Evolutionary conservation across 768 basidiomycete genomes (phyloP), one percentile per base, ranked within the genome.

Genomic region (Leccinum subgranulosum): DNA sequence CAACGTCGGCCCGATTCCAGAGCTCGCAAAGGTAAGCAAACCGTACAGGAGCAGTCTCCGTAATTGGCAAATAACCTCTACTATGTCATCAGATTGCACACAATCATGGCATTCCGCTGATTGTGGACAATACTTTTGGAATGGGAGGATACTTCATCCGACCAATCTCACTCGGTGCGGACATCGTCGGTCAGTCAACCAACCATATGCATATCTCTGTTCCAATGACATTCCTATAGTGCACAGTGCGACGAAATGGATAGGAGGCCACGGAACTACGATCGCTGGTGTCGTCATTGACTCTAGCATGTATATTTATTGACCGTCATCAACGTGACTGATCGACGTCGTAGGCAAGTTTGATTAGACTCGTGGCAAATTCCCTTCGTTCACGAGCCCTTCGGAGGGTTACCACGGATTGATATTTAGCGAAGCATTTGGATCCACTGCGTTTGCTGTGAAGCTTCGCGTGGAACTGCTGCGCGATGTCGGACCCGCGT

Each of bases 111-210:
- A 80, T 88, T 11, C 87, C 87, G 0, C 69, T 88, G 46, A 79
- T 88, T 19, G 85, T n/a, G n/a, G n/a, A n/a, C n/a, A 86, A 84
- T 67, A 86, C 83, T 0, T 82, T 86, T 57, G 84, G 82, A 29
- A 81, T 81, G 70, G 83, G 82, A 53, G 84, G 84, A 9, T 85
- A n/a, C n/a, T n/a, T n/a, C n/a, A n/a, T n/a, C n/a, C n/a, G n/a
- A n/a, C n/a, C n/a, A n/a, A n/a, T n/a, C n/a, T n/a, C n/a, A n/a
- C n/a, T n/a, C n/a, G n/a, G n/a, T n/a, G n/a, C n/a, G n/a, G n/a
- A 84, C 60, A 83, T 85, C 41, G 74, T 84, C 54, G 53, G 78
- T 76, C 15, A 47, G 74, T 65, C 39, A 15, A 33, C n/a, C 33
- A 28, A 9, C 34, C 17, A 12, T 12, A 5, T 6, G 33, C 0